Evolutionary conservation across 1,284 basidiomycete species (phyloP).

Genomic region (Rhodotorula sp.): DNA sequence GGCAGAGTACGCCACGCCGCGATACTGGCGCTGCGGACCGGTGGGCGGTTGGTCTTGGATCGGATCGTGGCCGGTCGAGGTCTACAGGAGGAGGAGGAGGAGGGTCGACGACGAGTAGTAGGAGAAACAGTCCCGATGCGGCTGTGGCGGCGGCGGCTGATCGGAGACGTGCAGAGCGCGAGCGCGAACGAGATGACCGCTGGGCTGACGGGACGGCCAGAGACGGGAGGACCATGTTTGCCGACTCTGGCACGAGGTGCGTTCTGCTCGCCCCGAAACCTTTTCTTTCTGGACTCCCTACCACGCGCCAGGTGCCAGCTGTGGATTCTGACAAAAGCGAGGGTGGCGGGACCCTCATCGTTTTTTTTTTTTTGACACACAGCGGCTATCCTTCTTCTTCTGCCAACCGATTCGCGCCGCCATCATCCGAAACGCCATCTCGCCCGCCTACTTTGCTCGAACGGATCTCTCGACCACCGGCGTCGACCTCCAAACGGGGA

Average conservation of each 20-base stretch:
- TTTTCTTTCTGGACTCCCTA: too few relatives aligned
- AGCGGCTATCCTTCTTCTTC: too few relatives aligned
- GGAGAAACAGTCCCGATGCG: too few relatives aligned
- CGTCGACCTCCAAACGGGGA: background rate
- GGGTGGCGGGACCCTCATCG: too few relatives aligned
- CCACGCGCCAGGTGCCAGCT: too few relatives aligned
- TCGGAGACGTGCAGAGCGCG: slow-evolving; percentile 5
- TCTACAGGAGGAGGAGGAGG: background rate
- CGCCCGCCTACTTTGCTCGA: background rate
- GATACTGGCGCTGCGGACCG: too few relatives aligned
- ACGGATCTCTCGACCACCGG: background rate
- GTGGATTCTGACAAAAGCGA: too few relatives aligned
- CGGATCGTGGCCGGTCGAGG: background rate
- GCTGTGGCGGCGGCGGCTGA: background rate
- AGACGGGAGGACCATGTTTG: background rate
- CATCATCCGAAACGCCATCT: background rate
- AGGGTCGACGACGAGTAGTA: background rate
- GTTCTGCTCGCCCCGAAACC: too few relatives aligned
- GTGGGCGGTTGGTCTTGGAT: background rate
- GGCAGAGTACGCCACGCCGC: too few relatives aligned
- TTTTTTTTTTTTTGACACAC: too few relatives aligned
- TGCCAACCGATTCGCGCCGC: too few relatives aligned
- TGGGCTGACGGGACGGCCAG: background rate
- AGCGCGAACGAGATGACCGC: background rate
- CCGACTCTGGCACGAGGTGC: too few relatives aligned